Base-by-base conservation (phyloP, 768 basidiomycete genomes). In the Infundibulicybe gibba region DNA sequence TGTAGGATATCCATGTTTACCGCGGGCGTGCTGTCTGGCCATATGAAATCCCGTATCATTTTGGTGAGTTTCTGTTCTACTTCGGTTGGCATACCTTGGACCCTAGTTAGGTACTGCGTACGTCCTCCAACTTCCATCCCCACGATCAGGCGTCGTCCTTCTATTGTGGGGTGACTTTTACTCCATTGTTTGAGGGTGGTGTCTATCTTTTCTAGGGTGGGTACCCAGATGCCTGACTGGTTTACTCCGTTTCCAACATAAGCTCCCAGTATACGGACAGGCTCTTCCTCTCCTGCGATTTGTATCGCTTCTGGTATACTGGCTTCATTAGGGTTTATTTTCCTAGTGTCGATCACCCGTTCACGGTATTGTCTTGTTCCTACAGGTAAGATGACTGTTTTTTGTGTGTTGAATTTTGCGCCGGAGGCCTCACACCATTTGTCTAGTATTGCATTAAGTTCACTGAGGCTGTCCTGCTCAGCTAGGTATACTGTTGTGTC, bases 361-460 rank as follows among this genome's bases (percentile, higher is more conserved):
- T 47, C 19, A 13, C 64, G 43, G 51, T 55, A 62, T 5, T 44
- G 40, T 4, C 25, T 31, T 2, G 47, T 33, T 0, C 72, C 69
- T 0, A 72, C 54, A 0, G 68, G 70, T 1, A 74, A 56, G 1
- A 71, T 49, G 30, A 67, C 62, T 0, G 72, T 76, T 51, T 78
- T n/a, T n/a, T n/a, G n/a, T n/a, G n/a, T n/a, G n/a, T n/a, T n/a
- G n/a, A n/a, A n/a, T n/a, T n/a, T n/a, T 78, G 73, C 74, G 0
- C 62, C 54, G 6, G 69, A 68, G 3, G 64, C 70, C 0, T 13
- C n/a, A 48, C 70, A 77, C 76, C 76, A 79, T 0, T 32, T 37
- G 0, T 60, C 21, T 0, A 76, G 68, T 2, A 75, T 58, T 0
- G 30, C 1, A 3, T 53, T 31, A 0, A 77, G 61, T 0, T 47